Evolutionary conservation across 768 basidiomycete genomes (phyloP), one percentile per base, ranked within the genome.

Genomic region (Boletus subcaerulescens): DNA sequence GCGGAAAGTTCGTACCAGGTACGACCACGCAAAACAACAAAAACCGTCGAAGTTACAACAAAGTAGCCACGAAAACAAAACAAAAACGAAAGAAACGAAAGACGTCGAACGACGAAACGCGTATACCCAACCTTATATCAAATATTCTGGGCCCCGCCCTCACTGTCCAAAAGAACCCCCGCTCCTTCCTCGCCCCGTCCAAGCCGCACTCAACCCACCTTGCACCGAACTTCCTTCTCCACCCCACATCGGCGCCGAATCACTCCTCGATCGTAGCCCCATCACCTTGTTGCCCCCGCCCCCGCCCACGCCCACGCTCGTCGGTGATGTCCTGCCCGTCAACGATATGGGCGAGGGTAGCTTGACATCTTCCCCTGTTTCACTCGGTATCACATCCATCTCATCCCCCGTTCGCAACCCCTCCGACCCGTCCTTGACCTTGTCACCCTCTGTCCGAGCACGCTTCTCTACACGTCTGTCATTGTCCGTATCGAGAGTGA

Each of bases 191-290:
- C 67, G 50, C 2, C 64, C 62, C 3, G 24, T 57, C 67, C 67
- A 69, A 26, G 66, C 71, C 2, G 69, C 67, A 26, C 62, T 69
- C 56, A 69, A 46, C 40, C 65, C 67, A 10, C 59, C 54, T 10
- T 58, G 59, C 52, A 39, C 52, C 57, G 60, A 26, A 24, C 60
- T 15, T 32, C 55, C 48, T 22, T 68, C 49, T 31, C 56, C 55
- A 57, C 64, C 58, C 60, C 58, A 62, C 58, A 60, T 68, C 14
- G 62, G 60, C 8, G 60, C 58, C 5, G 63, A 69, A 53, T 70
- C 63, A 14, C 67, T 62, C 38, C 63, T 58, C 10, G 60, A 62
- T 0, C 66, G 66, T 17, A 61, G 15, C 45, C 70, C 54, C 50
- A 22, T 63, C 48, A 49, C 54, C 61, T 48, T 61, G 60, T 40